A percentile compares a stretch with the other conserved stretches of the same genome.
Evolutionary conservation across 1,284 basidiomycete species (phyloP).

Genomic region (Papiliotrema nemorosa): DNA sequence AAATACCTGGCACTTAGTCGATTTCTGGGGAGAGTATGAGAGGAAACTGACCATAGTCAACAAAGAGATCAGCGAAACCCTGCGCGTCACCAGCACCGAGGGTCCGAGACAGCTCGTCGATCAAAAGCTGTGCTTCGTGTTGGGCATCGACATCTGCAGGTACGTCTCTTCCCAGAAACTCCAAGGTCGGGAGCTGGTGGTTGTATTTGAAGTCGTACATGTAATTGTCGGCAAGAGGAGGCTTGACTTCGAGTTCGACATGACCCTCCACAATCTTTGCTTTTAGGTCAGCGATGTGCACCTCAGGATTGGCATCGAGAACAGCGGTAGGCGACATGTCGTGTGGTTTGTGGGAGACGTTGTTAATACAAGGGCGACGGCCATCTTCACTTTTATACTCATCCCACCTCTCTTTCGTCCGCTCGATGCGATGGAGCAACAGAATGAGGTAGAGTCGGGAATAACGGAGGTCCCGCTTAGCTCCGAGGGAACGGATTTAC

Average conservation of each 20-base stretch:
- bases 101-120: conserved; percentile 1
- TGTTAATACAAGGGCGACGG: no score
- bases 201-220: conserved; percentile 32
- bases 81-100: conserved; percentile 9
- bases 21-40: not conserved
- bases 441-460: no score
- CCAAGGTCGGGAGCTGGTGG: conserved; percentile 18
- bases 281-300: conserved; percentile 12
- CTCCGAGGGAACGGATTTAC: no score
- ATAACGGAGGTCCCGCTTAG: no score
- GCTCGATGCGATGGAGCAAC: no score
- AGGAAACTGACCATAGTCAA: conserved; percentile 22
- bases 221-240: conserved; percentile 19
- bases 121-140: conserved; percentile 6
- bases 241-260: not conserved
- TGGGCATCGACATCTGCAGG: conserved; percentile 9
- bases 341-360: no score
- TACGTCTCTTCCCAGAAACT: conserved; percentile 12
- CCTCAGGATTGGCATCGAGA: not conserved
- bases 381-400: no score
- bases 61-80: conserved; percentile 23
- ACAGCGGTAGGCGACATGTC: conserved; percentile 19
- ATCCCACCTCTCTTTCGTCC: no score
- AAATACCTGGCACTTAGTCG: conserved; percentile 15
- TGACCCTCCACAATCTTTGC: conserved; percentile 15